These are phyloP conservation scores for Boletus rufocinnamomeus DNA, from an alignment of 768 basidiomycete genomes.

Conservation along the genomic window DNA sequence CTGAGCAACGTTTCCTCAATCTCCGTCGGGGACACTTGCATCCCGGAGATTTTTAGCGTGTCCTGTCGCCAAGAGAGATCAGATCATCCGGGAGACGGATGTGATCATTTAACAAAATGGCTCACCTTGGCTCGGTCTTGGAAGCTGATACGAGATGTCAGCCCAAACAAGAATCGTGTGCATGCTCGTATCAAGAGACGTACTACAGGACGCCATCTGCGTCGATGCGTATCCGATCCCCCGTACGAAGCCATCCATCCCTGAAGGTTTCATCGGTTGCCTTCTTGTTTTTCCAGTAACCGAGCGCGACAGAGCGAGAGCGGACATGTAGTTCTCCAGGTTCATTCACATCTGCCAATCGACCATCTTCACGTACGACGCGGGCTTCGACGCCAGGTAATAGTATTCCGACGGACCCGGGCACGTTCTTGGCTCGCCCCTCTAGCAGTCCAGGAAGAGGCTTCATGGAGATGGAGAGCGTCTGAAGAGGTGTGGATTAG, in stretches of 20 bases:
- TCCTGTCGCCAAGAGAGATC: slow-evolving; percentile 47
- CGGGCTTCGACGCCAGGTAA: slow-evolving; percentile 65
- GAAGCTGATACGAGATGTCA: slow-evolving; percentile 45
- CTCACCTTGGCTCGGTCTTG: slow-evolving; percentile 75
- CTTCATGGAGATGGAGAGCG: slow-evolving; percentile 49
- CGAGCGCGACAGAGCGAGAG: slow-evolving; percentile 56
- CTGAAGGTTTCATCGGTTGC: slow-evolving; percentile 66
- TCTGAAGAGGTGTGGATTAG: slow-evolving; percentile 40
- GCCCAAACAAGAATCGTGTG: not conserved
- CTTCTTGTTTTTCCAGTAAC: slow-evolving; percentile 73
- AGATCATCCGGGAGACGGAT: no score
- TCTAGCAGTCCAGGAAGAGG: slow-evolving; percentile 48
- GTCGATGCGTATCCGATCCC: slow-evolving; percentile 67
- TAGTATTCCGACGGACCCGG: slow-evolving; percentile 58
- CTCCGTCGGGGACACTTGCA: slow-evolving; percentile 79
- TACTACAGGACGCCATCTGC: slow-evolving; percentile 67
- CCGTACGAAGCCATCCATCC: slow-evolving; percentile 74
- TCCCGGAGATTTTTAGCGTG: slow-evolving; percentile 77
- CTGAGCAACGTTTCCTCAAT: slow-evolving; percentile 67
- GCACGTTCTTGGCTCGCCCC: slow-evolving; percentile 41
- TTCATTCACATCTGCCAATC: slow-evolving; percentile 54
- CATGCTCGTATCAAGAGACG: slow-evolving; percentile 22
- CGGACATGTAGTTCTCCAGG: slow-evolving; percentile 66
- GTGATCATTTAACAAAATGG: no score
- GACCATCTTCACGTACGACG: slow-evolving; percentile 59